Evolutionary conservation across 441 rosid species (phyloP), one percentile per base, ranked within the genome.

Genomic region (Sinapis alba): DNA sequence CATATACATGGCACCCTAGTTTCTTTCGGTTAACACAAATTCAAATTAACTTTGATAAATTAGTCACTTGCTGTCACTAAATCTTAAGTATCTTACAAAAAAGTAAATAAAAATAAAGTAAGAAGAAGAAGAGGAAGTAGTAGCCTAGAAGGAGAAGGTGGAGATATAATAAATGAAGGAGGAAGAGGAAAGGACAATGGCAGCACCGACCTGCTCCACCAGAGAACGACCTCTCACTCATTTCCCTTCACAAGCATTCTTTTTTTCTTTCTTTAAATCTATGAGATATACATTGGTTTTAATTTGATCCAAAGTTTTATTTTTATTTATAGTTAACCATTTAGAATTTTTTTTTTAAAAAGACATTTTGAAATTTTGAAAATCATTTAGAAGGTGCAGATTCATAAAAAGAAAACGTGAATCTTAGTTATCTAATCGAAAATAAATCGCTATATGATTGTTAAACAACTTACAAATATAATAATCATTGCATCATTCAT

Each of bases 151-250:
- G 68, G 43, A 65, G 68, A 77, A 58, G 70, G 68, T 58, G 68
- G 68, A 65, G 64, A 72, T 51, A 61, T 64, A 78, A 72, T 78
- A 78, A 78, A 78, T 78, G 81, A 66, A 64, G 59, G 65, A 66
- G n/a, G 66, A 76, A 69, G 71, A 76, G 41, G 69, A 77, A 77
- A 77, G 80, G 77, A 77, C 80, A 71, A 77, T 72, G 77, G 80
- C 73, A 77, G 80, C 73, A 78, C 81, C 81, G 81, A 72, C 81
- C 77, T 72, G 81, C 77, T 66, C 64, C 69, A 60, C 77, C 58
- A 71, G 81, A 78, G 77, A 78, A 78, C 77, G 77, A 78, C 81
- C 69, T 61, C 64, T 78, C 81, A 60, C 77, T 78, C 64, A 36
- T 72, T 72, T 61, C 51, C 51, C 64, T 72, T 66, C 77, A 78